phyloP scores from a whole-genome alignment of 2,329 filamentous ascomycete species.

The Mycosphaerella sp. region DNA sequence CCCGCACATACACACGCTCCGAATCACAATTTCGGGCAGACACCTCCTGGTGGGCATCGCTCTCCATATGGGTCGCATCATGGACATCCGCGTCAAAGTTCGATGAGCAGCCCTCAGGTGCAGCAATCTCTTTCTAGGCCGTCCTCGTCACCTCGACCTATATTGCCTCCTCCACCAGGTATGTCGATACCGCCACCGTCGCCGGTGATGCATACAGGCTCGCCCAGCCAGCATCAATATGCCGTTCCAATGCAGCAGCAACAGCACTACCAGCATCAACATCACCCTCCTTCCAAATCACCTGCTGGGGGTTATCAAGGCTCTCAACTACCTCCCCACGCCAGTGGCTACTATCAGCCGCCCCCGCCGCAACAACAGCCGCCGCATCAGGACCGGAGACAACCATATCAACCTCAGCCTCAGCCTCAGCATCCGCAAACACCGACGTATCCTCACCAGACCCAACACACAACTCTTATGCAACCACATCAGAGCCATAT shows the following conservation, averaged over 20 bases:
- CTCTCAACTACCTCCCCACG: conserved; percentile 26
- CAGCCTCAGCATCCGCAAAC: conserved; percentile 30
- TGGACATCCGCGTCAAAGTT: conserved; percentile 24
- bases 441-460: conserved; percentile 26
- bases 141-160: conserved; percentile 35
- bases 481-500: conserved; percentile 12
- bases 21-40: conserved; percentile 29
- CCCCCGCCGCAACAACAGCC: conserved; percentile 17
- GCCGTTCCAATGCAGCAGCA: conserved; percentile 13
- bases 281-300: conserved; percentile 19
- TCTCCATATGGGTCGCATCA: conserved; percentile 35
- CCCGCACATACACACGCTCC: conserved; percentile 22
- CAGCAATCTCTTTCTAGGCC: conserved; percentile 30
- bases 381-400: conserved; percentile 22
- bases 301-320: conserved; percentile 21
- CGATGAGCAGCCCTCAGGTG: conserved; percentile 30
- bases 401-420: conserved; percentile 28
- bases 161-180: conserved; percentile 35
- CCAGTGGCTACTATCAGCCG: conserved; percentile 29
- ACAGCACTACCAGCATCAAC: conserved; percentile 24
- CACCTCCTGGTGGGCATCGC: conserved; percentile 33
- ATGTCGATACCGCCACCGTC: conserved; percentile 31
- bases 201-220: conserved; percentile 29
- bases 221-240: conserved; percentile 28
- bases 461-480: conserved; percentile 26